Conservation (phyloP, 2,329 filamentous ascomycete genomes). For the Boeremia exigua region DNA sequence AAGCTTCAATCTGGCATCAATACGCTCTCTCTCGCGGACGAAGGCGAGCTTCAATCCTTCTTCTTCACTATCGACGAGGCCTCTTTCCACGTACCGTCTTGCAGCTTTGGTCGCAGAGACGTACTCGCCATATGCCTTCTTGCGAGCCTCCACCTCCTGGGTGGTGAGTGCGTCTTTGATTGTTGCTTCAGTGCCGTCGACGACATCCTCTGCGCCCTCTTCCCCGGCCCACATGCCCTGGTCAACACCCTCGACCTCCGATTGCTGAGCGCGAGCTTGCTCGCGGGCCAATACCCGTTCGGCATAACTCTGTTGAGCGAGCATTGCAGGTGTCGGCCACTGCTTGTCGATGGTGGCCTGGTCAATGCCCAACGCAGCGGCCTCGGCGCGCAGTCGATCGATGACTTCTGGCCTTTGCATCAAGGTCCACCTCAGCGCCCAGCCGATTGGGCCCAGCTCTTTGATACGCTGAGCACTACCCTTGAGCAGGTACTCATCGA, state of each 20-base stretch:
- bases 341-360: conserved; percentile 47
- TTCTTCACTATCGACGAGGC: conserved; percentile 31
- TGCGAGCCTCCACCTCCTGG: conserved; percentile 14
- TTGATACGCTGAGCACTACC: conserved; percentile 77
- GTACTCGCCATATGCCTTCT: conserved; percentile 25
- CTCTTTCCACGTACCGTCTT: conserved; percentile 24
- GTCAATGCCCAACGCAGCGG: conserved; percentile 69
- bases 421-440: conserved; percentile 86
- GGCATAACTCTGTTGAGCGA: conserved; percentile 22
- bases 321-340: conserved; percentile 35
- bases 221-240: conserved; percentile 18
- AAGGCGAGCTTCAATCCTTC: conserved; percentile 36
- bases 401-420: conserved; percentile 78
- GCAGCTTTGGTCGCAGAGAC: conserved; percentile 21
- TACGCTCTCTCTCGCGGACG: conserved; percentile 26
- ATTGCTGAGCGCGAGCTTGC: conserved; percentile 11
- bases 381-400: conserved; percentile 69
- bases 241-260: conserved; percentile 6
- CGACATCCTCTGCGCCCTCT: conserved; percentile 18
- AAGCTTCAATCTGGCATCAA: conserved; percentile 10
- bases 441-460: conserved; percentile 88
- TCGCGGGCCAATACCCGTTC: conserved; percentile 17
- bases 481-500: conserved; percentile 90
- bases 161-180: background rate
- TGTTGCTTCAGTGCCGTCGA: conserved; percentile 15